phyloP scores from a whole-genome alignment of 2,329 filamentous ascomycete genomes.

The Fusarium buxicola region DNA sequence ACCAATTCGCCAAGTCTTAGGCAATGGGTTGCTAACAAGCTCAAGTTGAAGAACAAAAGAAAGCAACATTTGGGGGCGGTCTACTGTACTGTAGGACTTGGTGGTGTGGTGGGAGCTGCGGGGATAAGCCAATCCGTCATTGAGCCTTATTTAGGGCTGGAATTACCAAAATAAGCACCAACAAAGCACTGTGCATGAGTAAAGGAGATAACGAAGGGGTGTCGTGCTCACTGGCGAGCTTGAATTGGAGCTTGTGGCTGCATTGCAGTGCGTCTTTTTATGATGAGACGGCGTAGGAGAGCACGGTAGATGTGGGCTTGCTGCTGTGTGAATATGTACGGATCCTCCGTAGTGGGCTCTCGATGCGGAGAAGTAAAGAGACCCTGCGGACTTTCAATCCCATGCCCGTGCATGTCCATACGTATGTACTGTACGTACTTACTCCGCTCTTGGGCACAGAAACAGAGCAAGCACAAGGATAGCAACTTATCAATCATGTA shows the following conservation, averaged over 20 bases:
- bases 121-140: constrained; percentile 23
- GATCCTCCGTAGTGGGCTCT: no score
- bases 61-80: not conserved
- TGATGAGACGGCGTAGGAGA: not conserved
- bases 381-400: no score
- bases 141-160: constrained; percentile 30
- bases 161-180: constrained; percentile 20
- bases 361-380: not conserved
- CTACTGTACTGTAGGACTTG: not conserved
- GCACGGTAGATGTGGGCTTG: not conserved
- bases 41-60: not conserved
- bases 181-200: constrained; percentile 9
- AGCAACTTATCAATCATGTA: no score
- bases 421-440: not conserved
- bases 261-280: not conserved
- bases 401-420: no score
- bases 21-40: not conserved
- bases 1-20: constrained; percentile 2
- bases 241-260: constrained; percentile 7
- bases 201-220: constrained; percentile 2
- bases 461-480: not conserved
- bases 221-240: constrained; percentile 3
- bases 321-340: no score
- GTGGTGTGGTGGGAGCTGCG: constrained; percentile 15
- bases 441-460: no score